Evolutionary conservation across 768 basidiomycete genomes (phyloP).

Genomic region (Suillus brevipes): DNA sequence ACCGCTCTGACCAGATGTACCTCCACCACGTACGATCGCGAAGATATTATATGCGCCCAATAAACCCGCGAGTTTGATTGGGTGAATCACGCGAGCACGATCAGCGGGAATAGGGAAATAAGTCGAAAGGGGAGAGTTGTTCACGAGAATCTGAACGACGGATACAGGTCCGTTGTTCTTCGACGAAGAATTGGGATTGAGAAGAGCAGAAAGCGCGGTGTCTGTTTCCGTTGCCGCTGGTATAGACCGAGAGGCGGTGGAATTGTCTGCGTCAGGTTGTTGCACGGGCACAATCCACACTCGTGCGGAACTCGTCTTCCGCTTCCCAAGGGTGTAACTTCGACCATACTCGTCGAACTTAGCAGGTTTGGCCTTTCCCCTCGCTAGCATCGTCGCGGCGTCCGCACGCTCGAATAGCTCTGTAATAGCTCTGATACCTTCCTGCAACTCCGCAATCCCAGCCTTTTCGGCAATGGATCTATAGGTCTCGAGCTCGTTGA

Average conservation of each 20-base stretch:
- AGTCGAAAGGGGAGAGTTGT: conserved; percentile 73
- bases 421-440: conserved; percentile 52
- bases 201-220: conserved; percentile 4
- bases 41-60: conserved; percentile 84
- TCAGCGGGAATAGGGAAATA: conserved; percentile 79
- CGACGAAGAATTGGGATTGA: conserved; percentile 13
- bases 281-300: conserved; percentile 87
- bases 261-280: conserved; percentile 14
- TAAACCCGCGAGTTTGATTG: conserved; percentile 79
- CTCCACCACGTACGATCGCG: conserved; percentile 80
- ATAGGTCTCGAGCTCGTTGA: conserved; percentile 67
- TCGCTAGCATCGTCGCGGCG: conserved; percentile 27
- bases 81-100: conserved; percentile 79
- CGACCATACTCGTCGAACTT: conserved; percentile 75
- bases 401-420: conserved; percentile 61
- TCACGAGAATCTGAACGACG: conserved; percentile 75
- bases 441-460: conserved; percentile 55
- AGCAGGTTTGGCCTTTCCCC: conserved; percentile 52
- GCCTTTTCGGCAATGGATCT: conserved; percentile 59
- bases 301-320: conserved; percentile 88
- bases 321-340: conserved; percentile 80
- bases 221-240: conserved; percentile 14
- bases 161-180: conserved; percentile 38
- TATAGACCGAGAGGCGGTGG: conserved; percentile 4
- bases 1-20: conserved; percentile 90